Conservation (phyloP, 2,329 filamentous ascomycete genomes). For the Colletotrichum sp. region DNA sequence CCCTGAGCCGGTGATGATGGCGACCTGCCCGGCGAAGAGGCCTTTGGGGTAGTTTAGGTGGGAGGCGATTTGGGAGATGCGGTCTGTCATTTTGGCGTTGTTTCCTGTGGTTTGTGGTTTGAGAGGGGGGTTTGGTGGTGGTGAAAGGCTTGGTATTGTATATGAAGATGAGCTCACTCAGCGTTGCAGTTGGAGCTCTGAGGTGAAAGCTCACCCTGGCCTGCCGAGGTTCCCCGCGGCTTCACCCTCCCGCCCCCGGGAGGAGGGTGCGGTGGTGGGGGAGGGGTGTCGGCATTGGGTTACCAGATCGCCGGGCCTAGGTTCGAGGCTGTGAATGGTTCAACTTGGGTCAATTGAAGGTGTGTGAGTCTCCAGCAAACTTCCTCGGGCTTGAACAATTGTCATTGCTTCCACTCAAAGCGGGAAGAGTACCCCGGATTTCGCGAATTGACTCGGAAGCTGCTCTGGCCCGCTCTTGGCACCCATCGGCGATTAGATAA, state of each 20-base stretch:
- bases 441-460: background rate
- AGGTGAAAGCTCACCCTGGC: background rate
- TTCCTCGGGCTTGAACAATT: background rate
- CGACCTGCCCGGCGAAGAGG: constrained; percentile 78
- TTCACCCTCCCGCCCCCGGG: background rate
- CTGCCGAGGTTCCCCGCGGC: constrained; percentile 25
- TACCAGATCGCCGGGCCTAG: background rate
- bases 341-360: background rate
- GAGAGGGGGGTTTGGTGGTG: background rate
- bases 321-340: background rate
- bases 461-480: constrained; percentile 1
- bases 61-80: constrained; percentile 73
- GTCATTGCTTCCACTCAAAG: rapidly evolving
- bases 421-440: background rate
- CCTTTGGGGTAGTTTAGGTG: constrained; percentile 86
- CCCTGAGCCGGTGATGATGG: constrained; percentile 86
- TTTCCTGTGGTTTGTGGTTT: background rate
- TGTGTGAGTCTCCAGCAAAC: rapidly evolving
- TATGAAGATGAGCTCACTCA: background rate
- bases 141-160: background rate
- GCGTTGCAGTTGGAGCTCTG: background rate
- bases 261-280: background rate
- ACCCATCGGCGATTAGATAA: constrained; percentile 16
- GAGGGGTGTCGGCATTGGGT: constrained; percentile 1
- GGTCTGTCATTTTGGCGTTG: constrained; percentile 51